Percentiles rank a stretch among this genome's conserved stretches.
phyloP scores from a whole-genome alignment of 2,329 filamentous ascomycete species.

The Trematosphaeria pertusa region DNA sequence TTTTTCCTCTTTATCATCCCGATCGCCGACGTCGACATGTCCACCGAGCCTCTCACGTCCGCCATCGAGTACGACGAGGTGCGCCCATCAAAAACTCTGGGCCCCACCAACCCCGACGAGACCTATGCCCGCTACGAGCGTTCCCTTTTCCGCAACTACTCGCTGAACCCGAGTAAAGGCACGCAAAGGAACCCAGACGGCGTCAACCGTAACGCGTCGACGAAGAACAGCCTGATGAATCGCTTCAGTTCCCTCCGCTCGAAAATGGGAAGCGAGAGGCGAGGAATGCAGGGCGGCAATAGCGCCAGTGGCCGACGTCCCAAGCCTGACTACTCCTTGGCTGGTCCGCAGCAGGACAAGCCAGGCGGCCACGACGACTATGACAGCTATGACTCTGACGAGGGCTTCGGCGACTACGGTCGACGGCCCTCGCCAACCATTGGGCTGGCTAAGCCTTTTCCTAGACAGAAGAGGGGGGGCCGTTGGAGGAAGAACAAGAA shows the following conservation, averaged over 20 bases:
- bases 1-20: background rate
- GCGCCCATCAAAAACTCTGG: background rate
- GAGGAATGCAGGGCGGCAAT: background rate
- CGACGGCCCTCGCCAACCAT: slow-evolving; percentile 3
- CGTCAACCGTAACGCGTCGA: background rate
- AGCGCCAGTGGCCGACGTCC: slow-evolving; percentile 1
- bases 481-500: slow-evolving; percentile 7
- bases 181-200: slow-evolving; percentile 3
- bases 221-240: slow-evolving; percentile 8
- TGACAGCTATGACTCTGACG: slow-evolving; percentile 12
- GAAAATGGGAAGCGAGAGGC: background rate
- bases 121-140: slow-evolving; percentile 12
- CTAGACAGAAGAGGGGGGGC: slow-evolving; percentile 6
- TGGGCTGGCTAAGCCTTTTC: slow-evolving; percentile 11
- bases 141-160: slow-evolving; percentile 9
- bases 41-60: background rate
- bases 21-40: background rate
- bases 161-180: slow-evolving; percentile 8
- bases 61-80: background rate
- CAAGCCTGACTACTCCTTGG: slow-evolving; percentile 11
- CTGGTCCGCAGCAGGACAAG: slow-evolving; percentile 2
- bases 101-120: slow-evolving; percentile 7
- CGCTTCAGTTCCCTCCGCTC: slow-evolving; percentile 13
- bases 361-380: slow-evolving; percentile 4
- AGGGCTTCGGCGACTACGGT: slow-evolving; percentile 11